Evolutionary conservation across 345 rosid genomes (phyloP), one percentile per base, ranked within the genome.

Genomic region (Microcos paniculata): DNA sequence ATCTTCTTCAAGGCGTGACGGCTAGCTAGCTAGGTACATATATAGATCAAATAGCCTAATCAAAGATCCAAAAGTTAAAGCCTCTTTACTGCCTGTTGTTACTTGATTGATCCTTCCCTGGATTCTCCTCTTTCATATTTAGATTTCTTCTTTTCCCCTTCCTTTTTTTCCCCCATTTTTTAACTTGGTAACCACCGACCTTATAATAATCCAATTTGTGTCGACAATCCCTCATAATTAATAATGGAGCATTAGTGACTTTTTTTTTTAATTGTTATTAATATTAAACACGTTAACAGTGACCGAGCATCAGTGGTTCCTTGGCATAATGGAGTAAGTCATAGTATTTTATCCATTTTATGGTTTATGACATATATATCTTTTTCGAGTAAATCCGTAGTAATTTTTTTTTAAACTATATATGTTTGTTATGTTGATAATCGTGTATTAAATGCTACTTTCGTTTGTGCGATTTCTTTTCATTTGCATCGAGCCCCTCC

Each of bases 1-100:
- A n/a, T n/a, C n/a, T n/a, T n/a, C n/a, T n/a, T n/a, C n/a, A n/a
- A n/a, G n/a, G n/a, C n/a, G n/a, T n/a, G n/a, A n/a, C n/a, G n/a
- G n/a, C n/a, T n/a, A n/a, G n/a, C n/a, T n/a, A n/a, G n/a, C n/a
- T n/a, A n/a, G n/a, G n/a, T n/a, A 4, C 30, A 67, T 21, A 21
- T 14, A 24, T 23, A n/a, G 21, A 15, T n/a, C 19, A 14, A 65
- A 24, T 23, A n/a, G 40, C 40, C 40, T 30, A 16, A n/a, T n/a
- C n/a, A 62, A 31, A 40, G 11, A 6, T 30, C 15, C 40, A 49
- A 30, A 69, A 71, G 74, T 8, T 71, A 21, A n/a, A 13, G 23
- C 15, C 14, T 69, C 72, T 49, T 69, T 69, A 19, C 56, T 49
- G 72, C 57, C 42, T 52, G 48, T 40, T 40, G 49, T 63, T 49